Evolutionary conservation across 768 basidiomycete genomes (phyloP), one percentile per base, ranked within the genome.

Genomic region (Termitomyces sp.): DNA sequence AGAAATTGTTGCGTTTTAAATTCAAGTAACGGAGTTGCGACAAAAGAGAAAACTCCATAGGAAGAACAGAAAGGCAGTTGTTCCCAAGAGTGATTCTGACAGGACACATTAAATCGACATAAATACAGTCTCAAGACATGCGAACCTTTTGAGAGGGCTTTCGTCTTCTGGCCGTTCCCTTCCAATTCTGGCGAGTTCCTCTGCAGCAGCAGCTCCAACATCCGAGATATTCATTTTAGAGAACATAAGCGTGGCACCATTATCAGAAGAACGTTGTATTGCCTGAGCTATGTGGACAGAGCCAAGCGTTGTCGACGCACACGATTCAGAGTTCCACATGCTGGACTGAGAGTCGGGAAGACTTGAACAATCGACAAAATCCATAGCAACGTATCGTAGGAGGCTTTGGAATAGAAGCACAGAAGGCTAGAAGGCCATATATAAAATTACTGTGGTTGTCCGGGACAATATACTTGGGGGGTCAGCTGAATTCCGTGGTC

Each of bases 21-120:
- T 94, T 94, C 32, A 96, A 77, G 70, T 96, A 96, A 62, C 92
- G 80, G 44, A 96, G 75, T 60, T 79, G 82, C 41, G 87, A 84
- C 52, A 95, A 71, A 35, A 86, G 77, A 5, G 82, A 80, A 64
- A 94, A 92, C 43, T 86, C 83, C 54, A 78, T 79, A 22, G 94
- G 93, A 46, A 96, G 78, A 2, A 83, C 85, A 46, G 85, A 77
- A 28, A 99, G 78, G 43, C 85, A 83, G 70, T 99, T 99, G 70
- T 90, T 82, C 16, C 88, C 87, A 28, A 99, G 76, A 9, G 97
- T 87, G 59, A 99, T 84, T 67, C 94, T 97, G 60, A 41, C 35
- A 35, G 26, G 46, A 46, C 13, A 24, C 5, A 41, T 62, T n/a
- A n/a, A n/a, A 20, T 41, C 14, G 20, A 53, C 28, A 28, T 38